These are phyloP conservation scores for Sclerotinia borealis DNA, from an alignment of 2,329 filamentous ascomycete species.

Conservation along the genomic window DNA sequence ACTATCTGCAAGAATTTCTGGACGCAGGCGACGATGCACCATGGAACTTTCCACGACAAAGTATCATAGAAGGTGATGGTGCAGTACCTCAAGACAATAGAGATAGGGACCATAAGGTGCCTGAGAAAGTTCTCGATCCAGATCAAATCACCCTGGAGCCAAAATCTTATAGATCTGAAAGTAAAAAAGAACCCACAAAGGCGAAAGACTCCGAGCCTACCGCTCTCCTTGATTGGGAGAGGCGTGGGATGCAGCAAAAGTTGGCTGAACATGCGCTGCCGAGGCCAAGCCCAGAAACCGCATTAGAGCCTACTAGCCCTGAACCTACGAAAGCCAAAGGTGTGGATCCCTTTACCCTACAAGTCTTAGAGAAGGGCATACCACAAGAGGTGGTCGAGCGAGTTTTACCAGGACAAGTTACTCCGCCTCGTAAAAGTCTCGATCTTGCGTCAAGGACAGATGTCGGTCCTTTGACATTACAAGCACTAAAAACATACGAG, in stretches of 20 bases:
- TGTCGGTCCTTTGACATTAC: slow-evolving; percentile 7
- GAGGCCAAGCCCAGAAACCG: neutral
- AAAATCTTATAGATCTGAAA: slow-evolving; percentile 4
- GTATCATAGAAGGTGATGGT: neutral
- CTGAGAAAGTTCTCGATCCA: neutral
- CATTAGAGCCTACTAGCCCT: slow-evolving; percentile 1
- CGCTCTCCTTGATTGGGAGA: slow-evolving; percentile 10
- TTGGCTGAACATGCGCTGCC: slow-evolving; percentile 5
- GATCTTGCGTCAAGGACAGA: slow-evolving; percentile 1
- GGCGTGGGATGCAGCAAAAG: slow-evolving; percentile 7
- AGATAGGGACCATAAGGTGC: neutral
- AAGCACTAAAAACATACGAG: slow-evolving; percentile 9
- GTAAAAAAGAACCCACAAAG: slow-evolving; percentile 7
- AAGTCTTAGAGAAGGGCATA: slow-evolving; percentile 5
- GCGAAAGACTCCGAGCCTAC: neutral
- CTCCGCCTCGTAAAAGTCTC: slow-evolving; percentile 8
- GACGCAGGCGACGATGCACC: slow-evolving; percentile 8
- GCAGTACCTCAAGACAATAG: neutral
- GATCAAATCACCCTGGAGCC: slow-evolving; percentile 11
- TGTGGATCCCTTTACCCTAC: slow-evolving; percentile 3
- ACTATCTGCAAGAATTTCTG: slow-evolving; percentile 8
- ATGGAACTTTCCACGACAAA: slow-evolving; percentile 12
- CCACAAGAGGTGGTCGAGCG: slow-evolving; percentile 2
- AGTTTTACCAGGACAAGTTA: slow-evolving; percentile 1
- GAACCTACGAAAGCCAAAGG: slow-evolving; percentile 4